Conservation (phyloP, 1,284 basidiomycete genomes). For the Somion occarium region DNA sequence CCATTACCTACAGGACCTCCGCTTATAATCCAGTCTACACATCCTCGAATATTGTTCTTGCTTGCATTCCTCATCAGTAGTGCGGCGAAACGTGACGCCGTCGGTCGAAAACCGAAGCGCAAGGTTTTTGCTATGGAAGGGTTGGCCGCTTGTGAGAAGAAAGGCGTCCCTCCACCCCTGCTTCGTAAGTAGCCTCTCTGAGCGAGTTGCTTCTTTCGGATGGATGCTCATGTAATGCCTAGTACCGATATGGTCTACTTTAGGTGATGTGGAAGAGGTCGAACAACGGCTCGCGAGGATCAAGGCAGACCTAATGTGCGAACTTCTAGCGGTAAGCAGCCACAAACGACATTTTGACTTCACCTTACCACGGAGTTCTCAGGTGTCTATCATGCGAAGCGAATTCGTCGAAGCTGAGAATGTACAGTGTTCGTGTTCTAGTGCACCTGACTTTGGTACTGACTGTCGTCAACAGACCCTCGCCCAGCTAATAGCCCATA, state of each 20-base stretch:
- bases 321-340: slow-evolving; percentile 51
- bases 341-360: not conserved
- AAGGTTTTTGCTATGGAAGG: slow-evolving; percentile 65
- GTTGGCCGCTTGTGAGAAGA: slow-evolving; percentile 45
- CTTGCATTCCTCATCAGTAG: slow-evolving; percentile 64
- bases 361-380: not conserved
- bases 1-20: slow-evolving; percentile 32
- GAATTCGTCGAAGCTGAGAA: slow-evolving; percentile 60
- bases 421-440: slow-evolving; percentile 18
- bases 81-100: slow-evolving; percentile 62
- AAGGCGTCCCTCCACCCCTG: slow-evolving; percentile 29
- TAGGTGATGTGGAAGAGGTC: slow-evolving; percentile 44
- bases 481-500: slow-evolving; percentile 52
- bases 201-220: not conserved
- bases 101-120: slow-evolving; percentile 67
- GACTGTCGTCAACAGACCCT: slow-evolving; percentile 37
- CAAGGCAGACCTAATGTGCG: slow-evolving; percentile 65
- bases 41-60: slow-evolving; percentile 58
- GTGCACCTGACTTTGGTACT: too few relatives aligned
- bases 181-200: slow-evolving; percentile 9
- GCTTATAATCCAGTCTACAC: slow-evolving; percentile 55
- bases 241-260: slow-evolving; percentile 47
- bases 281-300: slow-evolving; percentile 51
- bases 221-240: too few relatives aligned
- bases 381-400: slow-evolving; percentile 62